Evolutionary conservation across 768 basidiomycete genomes (phyloP).

Genomic region (Agaricus blazei): DNA sequence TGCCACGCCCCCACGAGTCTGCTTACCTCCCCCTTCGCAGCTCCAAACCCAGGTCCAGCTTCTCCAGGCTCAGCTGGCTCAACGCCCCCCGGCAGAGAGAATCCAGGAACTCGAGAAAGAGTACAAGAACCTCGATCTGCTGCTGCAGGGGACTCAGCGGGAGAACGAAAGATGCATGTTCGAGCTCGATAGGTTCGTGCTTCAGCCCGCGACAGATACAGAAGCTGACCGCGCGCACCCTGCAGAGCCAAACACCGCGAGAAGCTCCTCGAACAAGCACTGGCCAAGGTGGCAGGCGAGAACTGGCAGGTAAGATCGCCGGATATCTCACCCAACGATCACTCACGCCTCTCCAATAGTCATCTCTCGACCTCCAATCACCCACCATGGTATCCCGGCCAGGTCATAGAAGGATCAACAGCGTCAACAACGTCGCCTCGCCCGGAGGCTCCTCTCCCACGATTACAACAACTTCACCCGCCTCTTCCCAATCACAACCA

Average conservation of each 20-base stretch:
- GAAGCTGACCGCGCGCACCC: background rate
- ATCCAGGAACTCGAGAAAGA: constrained; percentile 68
- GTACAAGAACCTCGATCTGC: constrained; percentile 67
- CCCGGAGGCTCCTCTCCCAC: constrained; percentile 2
- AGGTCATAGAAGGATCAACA: constrained; percentile 22
- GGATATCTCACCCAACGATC: background rate
- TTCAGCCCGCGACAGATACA: background rate
- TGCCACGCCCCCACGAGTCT: background rate
- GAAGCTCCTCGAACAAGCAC: constrained; percentile 69
- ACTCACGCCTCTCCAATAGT: constrained; percentile 14
- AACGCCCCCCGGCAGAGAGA: constrained; percentile 63
- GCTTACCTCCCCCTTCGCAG: constrained; percentile 25
- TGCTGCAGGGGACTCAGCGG: constrained; percentile 75
- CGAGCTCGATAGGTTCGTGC: constrained; percentile 63
- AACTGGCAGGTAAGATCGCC: constrained; percentile 71
- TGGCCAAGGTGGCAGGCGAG: constrained; percentile 66
- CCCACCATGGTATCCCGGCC: constrained; percentile 15
- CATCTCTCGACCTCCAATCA: constrained; percentile 28
- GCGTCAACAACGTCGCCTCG: constrained; percentile 17
- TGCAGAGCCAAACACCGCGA: constrained; percentile 60
- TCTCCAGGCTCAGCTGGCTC: constrained; percentile 60
- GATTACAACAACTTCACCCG: background rate
- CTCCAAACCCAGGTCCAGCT: constrained; percentile 56
- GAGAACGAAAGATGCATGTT: constrained; percentile 86
- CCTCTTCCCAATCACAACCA: constrained; percentile 8